phyloP scores from a whole-genome alignment of 441 rosid species.

The Aleurites moluccanus region DNA sequence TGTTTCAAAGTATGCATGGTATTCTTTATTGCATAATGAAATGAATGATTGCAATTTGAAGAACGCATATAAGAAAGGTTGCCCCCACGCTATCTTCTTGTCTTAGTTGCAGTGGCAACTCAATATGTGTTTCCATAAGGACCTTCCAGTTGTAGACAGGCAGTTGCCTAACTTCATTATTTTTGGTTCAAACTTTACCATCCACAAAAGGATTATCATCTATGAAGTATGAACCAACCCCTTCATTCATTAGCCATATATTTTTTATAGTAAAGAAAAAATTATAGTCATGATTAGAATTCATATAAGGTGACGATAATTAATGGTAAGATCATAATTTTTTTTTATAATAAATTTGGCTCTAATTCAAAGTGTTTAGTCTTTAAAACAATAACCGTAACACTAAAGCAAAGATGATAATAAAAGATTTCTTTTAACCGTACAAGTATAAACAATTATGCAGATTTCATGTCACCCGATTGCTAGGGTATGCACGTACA shows the following conservation, averaged over 20 bases:
- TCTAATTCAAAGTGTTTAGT: no score
- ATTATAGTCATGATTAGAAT: no score
- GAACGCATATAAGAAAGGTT: slow-evolving; percentile 25
- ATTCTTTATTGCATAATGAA: slow-evolving; percentile 15
- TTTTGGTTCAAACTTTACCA: background rate
- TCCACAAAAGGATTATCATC: slow-evolving; percentile 12
- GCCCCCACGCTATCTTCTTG: slow-evolving; percentile 24
- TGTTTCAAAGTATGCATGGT: slow-evolving; percentile 32
- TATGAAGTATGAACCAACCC: background rate
- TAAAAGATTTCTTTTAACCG: background rate
- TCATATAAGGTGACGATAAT: no score
- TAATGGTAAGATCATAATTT: no score
- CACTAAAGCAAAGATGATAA: no score
- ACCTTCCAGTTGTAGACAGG: slow-evolving; percentile 19
- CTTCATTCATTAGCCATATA: no score
- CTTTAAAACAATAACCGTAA: no score
- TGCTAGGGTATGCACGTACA: no score
- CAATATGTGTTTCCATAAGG: slow-evolving; percentile 18
- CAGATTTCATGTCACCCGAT: background rate
- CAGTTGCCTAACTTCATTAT: background rate
- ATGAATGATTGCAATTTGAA: slow-evolving; percentile 24
- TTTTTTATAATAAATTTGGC: no score
- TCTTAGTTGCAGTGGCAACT: slow-evolving; percentile 7
- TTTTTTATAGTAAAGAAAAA: no score
- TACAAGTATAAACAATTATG: background rate